Evolutionary conservation across 768 basidiomycete species (phyloP), one percentile per base, ranked within the genome.

Genomic region (Pleurotus giganteus): DNA sequence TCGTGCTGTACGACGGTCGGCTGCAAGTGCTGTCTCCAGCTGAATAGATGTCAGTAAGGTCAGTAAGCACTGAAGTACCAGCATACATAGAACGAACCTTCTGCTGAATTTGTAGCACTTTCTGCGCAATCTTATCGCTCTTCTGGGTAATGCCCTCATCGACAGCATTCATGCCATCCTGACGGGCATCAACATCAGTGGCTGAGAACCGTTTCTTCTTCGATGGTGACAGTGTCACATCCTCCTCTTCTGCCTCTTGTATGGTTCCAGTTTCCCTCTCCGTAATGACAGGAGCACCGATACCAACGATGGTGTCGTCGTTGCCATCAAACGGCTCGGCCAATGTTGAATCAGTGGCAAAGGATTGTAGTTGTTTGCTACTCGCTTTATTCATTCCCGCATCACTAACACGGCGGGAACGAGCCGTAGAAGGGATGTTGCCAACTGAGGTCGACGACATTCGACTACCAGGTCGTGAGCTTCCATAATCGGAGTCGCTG

Each of bases 41-140:
- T 94, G 57, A 47, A 23, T 58, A 15, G 32, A 39, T 58, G 47
- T 56, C 29, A 60, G 61, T 27, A 31, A 23, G 15, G 32, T 17
- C 11, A 53, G n/a, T 42, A 31, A 41, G 13, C 23, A 15, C 12
- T 46, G 32, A 11, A 21, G 15, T 9, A 41, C 37, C 47, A 2
- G 19, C 34, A n/a, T 23, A n/a, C n/a, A 28, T 12, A 50, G 46
- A n/a, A 68, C 75, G 53, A 41, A 93, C 94, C 83, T 95, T 96
- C 60, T 89, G 85, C 71, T 96, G 93, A 56, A 97, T 95, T 69
- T 89, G 84, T 45, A 89, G 64, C 43, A 97, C 89, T 69, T 94
- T 92, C 66, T 89, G 84, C 23, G 91, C 88, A 53, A 97, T 94
- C 64, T 82, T 85, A 62, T 95, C 94, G 60, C 88, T 93, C 66